A percentile compares a stretch with the other conserved stretches of the same genome.
Evolutionary conservation across 2,329 filamentous ascomycete species (phyloP).

Genomic region (Pseudogymnoascus sp.): DNA sequence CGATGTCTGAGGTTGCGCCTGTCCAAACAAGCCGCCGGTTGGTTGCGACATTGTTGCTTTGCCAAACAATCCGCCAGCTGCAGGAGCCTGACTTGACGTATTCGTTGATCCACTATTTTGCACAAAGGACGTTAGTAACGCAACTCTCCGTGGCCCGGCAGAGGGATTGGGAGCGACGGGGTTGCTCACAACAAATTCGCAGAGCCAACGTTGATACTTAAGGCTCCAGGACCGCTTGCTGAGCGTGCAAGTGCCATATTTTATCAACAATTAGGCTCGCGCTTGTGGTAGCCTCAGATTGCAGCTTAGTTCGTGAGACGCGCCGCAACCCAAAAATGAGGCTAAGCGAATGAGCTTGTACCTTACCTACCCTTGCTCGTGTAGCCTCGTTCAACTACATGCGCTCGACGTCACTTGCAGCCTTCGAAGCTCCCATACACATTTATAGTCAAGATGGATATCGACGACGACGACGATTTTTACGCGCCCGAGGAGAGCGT

Average conservation of each 20-base stretch:
- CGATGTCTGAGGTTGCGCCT: conserved; percentile 3
- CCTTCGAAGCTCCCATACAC: conserved; percentile 15
- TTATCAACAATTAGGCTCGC: conserved; percentile 9
- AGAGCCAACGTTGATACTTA: conserved; percentile 58
- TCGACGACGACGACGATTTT: conserved; percentile 63
- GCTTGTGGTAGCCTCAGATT: conserved; percentile 10
- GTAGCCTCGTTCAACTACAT: conserved; percentile 4
- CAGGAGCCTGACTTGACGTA: conserved; percentile 21
- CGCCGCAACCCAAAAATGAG: conserved; percentile 16
- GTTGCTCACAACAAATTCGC: conserved; percentile 52
- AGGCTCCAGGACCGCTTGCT: conserved; percentile 52
- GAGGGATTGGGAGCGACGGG: conserved; percentile 5
- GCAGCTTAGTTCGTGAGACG: conserved; percentile 9
- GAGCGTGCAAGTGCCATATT: conserved; percentile 42
- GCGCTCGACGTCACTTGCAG: conserved; percentile 11
- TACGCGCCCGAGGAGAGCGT: conserved; percentile 55
- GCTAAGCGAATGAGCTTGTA: conserved; percentile 13
- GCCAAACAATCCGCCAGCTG: conserved; percentile 30
- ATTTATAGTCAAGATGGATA: conserved; percentile 46
- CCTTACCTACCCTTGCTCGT: conserved; percentile 12
- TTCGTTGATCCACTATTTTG: conserved; percentile 25
- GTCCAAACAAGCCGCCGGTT: conserved; percentile 13
- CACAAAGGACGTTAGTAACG: conserved; percentile 1
- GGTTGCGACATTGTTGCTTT: conserved; percentile 26
- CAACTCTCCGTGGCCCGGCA: not conserved